Percentiles rank a stretch among this genome's conserved stretches.
Conservation (phyloP, 73 alveolate genomes). For the Uronychia setigera region DNA sequence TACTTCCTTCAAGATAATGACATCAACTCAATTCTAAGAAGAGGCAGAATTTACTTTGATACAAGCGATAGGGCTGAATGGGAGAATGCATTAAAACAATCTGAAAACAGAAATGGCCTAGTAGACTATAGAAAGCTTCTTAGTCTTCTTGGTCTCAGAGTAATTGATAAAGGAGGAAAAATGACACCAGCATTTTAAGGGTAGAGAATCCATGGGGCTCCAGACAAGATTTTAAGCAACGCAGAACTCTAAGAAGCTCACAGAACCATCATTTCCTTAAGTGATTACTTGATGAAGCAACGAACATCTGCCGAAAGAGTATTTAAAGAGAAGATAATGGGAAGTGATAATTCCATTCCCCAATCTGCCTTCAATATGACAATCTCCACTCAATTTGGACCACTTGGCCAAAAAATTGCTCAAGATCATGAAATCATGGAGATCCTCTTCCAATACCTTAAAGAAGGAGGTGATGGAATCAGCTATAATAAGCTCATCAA, state of each 20-base stretch:
- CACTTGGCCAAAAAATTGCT: neutral
- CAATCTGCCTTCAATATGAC: neutral
- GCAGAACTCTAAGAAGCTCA: neutral
- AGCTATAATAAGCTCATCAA: neutral
- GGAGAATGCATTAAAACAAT: neutral
- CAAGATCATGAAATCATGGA: neutral
- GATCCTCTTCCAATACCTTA: slow-evolving; percentile 1
- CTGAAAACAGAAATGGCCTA: neutral
- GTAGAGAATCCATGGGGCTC: neutral
- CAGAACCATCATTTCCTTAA: neutral
- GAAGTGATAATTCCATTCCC: neutral
- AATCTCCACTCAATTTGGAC: slow-evolving; percentile 3
- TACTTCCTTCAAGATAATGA: neutral
- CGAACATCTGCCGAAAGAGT: neutral
- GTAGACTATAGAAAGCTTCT: slow-evolving; percentile 5
- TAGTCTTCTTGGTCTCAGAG: neutral
- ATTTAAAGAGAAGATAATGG: neutral
- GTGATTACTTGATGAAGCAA: neutral
- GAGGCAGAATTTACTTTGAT: neutral
- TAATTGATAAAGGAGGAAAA: too few species aligned
- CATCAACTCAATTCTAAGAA: neutral
- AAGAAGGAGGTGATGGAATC: slow-evolving; percentile 1
- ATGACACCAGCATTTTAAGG: neutral
- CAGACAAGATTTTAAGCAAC: neutral
- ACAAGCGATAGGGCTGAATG: neutral